Base-by-base conservation (phyloP, 1,139 yeast genomes). In the Spencermartinsiella ligniputridi region DNA sequence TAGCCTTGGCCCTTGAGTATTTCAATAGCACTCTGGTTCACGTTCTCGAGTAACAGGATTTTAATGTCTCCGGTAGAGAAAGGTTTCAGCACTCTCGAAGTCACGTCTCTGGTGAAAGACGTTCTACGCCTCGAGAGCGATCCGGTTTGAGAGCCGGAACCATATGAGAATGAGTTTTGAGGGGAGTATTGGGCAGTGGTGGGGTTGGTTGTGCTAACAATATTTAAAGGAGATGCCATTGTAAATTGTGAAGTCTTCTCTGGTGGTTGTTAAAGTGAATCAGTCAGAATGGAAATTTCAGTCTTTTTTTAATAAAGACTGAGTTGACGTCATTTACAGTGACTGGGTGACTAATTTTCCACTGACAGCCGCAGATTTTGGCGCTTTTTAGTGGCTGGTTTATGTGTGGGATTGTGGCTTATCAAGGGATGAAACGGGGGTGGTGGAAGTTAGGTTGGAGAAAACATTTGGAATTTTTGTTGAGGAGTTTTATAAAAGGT, bases 11-110 rank as follows among this genome's bases (percentile, higher is more conserved):
- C 76, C 52, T 75, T 76, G 69, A 92, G 83, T 53, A 89, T 88
- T 44, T 83, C 79, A 54, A 92, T 78, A 43, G 98, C 99, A 41
- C 97, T 88, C 66, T 78, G 75, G 66, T 94, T 92, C 57, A 92
- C 96, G 62, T 92, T 92, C 71, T 92, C 99, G 52, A 92, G 74
- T 55, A 92, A 71, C 59, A 92, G 74, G 52, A 94, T 86, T 71
- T 89, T 92, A 67, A 92, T 83, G 63, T 92, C 98, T 51, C 92
- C 94, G 47, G 95, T 83, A 51, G 87, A 79, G 64, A 87, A 88
- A 17, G 96, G 96, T 69, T 88, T 89, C 60, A 89, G 76, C 30
- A 82, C 77, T 69, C 85, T 88, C 40, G 60, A 51, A 29, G 55
- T 52, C 20, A 58, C 48, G 29, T 48, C 60, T 50, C 54, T 52